Evolutionary conservation across 1,284 basidiomycete genomes (phyloP).

Genomic region (Laetiporus sulphureus): DNA sequence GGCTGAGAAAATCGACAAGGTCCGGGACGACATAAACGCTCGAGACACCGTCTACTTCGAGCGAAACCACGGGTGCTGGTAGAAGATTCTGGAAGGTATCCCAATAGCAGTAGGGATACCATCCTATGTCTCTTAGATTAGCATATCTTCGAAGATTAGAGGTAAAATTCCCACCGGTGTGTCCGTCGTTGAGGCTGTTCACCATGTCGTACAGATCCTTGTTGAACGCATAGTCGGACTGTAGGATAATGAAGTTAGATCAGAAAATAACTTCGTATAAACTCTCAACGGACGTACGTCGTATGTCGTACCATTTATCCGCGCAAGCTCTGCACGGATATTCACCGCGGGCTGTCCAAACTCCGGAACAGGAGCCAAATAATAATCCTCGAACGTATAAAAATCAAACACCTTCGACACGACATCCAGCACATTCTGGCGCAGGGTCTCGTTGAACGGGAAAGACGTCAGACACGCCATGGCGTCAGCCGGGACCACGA

Average conservation of each 20-base stretch:
- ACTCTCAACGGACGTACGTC: slow-evolving; percentile 24
- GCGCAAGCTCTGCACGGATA: slow-evolving; percentile 41
- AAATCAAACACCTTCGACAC: slow-evolving; percentile 55
- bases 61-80: slow-evolving; percentile 50
- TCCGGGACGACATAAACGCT: slow-evolving; percentile 53
- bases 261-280: too few species aligned
- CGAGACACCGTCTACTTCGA: slow-evolving; percentile 47
- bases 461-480: slow-evolving; percentile 54
- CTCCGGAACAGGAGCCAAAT: slow-evolving; percentile 50
- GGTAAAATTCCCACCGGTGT: too few species aligned
- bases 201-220: slow-evolving; percentile 50
- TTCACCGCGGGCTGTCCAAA: slow-evolving; percentile 57
- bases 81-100: slow-evolving; percentile 47
- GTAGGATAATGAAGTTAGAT: too few species aligned
- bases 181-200: slow-evolving; percentile 55
- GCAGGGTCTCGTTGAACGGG: slow-evolving; percentile 57
- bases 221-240: slow-evolving; percentile 56
- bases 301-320: slow-evolving; percentile 43
- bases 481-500: slow-evolving; percentile 46
- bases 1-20: slow-evolving; percentile 14
- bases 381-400: slow-evolving; percentile 59
- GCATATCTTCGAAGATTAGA: too few species aligned
- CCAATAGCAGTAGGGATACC: slow-evolving; percentile 52
- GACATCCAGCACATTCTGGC: slow-evolving; percentile 50
- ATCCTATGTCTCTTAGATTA: slow-evolving; percentile 33